Evolutionary conservation across 2,329 filamentous ascomycete species (phyloP).

Genomic region (Trichoderma arundinaceum): DNA sequence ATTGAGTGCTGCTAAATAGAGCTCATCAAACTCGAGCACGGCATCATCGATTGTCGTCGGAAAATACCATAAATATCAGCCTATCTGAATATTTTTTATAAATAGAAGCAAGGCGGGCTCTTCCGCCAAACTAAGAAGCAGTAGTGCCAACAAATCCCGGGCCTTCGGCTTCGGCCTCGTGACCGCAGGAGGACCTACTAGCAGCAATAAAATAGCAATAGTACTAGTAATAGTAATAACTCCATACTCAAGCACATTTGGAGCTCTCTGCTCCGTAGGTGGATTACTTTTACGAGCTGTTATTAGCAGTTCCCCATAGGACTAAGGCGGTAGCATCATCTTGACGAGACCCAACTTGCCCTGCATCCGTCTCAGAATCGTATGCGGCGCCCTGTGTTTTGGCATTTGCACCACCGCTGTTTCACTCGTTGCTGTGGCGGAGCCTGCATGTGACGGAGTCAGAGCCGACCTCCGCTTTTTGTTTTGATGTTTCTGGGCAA

Average conservation of each 20-base stretch:
- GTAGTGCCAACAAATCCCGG: slow-evolving; percentile 9
- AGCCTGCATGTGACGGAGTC: slow-evolving; percentile 2
- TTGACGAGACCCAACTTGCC: background rate
- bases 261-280: no score
- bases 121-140: background rate
- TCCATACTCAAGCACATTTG: background rate
- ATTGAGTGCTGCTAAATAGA: background rate
- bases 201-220: no score
- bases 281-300: slow-evolving; percentile 4
- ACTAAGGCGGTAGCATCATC: background rate
- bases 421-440: slow-evolving; percentile 31
- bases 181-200: background rate
- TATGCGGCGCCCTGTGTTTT: slow-evolving; percentile 26
- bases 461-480: background rate
- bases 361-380: slow-evolving; percentile 16
- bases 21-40: background rate
- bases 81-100: background rate
- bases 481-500: background rate
- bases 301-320: background rate
- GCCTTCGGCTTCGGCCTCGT: slow-evolving; percentile 22
- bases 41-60: background rate
- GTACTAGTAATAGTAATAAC: no score
- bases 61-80: background rate
- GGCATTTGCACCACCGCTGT: slow-evolving; percentile 29
- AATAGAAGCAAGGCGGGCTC: slow-evolving; percentile 14